Percentiles rank a stretch among this genome's conserved stretches.
These are phyloP conservation scores for Xylaria intraflava DNA, from an alignment of 495 filamentous ascomycete species.

Conservation along the genomic window DNA sequence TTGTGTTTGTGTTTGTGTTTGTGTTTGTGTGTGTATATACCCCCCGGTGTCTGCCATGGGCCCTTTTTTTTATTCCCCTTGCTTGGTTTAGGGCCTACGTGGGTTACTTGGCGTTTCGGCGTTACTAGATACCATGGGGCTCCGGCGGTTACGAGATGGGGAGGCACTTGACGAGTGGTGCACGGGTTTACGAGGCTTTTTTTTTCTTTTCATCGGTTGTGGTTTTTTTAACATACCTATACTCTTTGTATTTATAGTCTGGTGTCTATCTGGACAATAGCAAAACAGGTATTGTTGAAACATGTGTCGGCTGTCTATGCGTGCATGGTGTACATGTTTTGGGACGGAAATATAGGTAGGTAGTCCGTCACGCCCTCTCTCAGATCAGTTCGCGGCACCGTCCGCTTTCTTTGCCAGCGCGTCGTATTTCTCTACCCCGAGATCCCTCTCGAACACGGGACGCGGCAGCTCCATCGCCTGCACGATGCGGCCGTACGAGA, in stretches of 20 bases:
- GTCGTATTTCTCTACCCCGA: slow-evolving; percentile 33
- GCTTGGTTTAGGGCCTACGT: neutral
- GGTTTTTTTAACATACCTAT: no score
- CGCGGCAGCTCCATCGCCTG: slow-evolving; percentile 73
- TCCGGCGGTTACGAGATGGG: neutral
- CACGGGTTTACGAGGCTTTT: neutral
- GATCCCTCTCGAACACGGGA: slow-evolving; percentile 54
- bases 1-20: no score
- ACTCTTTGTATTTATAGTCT: no score
- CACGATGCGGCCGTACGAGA: slow-evolving; percentile 66
- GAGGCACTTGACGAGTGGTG: neutral
- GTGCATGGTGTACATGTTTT: no score
- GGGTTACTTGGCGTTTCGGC: slow-evolving; percentile 4
- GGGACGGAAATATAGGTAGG: no score
- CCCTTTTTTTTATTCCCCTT: neutral
- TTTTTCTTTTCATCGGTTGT: no score
- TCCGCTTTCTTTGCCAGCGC: slow-evolving; percentile 26
- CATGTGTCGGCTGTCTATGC: no score
- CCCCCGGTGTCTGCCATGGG: no score
- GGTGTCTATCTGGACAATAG: neutral
- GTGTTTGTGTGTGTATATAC: no score
- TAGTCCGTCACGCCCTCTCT: neutral
- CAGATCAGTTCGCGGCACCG: neutral
- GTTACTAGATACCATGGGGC: slow-evolving; percentile 12
- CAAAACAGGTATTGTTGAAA: no score